Evolutionary conservation across 2,329 filamentous ascomycete genomes (phyloP).

Genomic region (Sporothrix inflata): DNA sequence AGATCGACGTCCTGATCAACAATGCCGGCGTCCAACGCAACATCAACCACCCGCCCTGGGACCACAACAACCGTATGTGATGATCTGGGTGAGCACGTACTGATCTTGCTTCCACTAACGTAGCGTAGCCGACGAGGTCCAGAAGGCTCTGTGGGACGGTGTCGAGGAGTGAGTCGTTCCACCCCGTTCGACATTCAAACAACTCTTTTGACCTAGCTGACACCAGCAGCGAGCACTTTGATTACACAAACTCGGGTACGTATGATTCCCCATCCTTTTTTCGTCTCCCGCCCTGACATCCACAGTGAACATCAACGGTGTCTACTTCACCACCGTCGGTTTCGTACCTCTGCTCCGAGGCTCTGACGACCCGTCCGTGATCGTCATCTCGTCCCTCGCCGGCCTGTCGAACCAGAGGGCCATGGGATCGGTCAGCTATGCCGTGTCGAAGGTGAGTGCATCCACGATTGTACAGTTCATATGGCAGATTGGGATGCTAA

Average conservation of each 20-base stretch:
- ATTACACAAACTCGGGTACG: neutral
- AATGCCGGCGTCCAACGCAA: neutral
- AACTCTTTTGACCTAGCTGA: neutral
- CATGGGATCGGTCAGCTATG: neutral
- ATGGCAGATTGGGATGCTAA: no score
- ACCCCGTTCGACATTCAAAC: no score
- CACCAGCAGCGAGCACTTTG: neutral
- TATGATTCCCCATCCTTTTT: no score
- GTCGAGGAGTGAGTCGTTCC: neutral
- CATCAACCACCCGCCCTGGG: neutral
- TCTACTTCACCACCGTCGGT: neutral
- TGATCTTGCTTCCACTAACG: no score
- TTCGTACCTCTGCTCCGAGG: neutral
- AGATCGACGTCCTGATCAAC: conserved; percentile 11
- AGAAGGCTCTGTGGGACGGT: neutral
- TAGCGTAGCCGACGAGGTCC: neutral
- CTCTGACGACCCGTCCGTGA: neutral
- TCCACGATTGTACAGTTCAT: no score
- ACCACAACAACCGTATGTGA: neutral
- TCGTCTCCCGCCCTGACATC: neutral
- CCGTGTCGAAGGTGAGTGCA: neutral
- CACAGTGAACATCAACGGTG: neutral
- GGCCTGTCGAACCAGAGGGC: neutral
- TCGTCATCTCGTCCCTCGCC: neutral
- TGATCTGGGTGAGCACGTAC: neutral